These are phyloP conservation scores for Candida hungchunana DNA, from an alignment of 805 yeast species.

Conservation along the genomic window DNA sequence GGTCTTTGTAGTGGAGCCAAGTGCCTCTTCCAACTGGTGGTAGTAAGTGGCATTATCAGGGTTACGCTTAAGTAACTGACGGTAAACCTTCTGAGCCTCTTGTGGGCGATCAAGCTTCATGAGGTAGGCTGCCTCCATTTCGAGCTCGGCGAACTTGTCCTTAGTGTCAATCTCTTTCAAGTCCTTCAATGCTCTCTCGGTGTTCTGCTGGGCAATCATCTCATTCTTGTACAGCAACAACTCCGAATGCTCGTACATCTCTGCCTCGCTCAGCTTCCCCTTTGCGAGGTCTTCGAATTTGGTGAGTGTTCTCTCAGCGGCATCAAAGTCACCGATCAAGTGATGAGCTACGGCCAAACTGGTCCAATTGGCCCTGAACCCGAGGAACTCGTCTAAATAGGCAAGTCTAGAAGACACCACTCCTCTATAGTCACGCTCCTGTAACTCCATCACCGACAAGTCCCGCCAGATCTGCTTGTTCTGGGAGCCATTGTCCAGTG, in stretches of 20 bases:
- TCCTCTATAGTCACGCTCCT: slow-evolving; percentile 66
- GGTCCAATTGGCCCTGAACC: slow-evolving; percentile 89
- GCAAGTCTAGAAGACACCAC: slow-evolving; percentile 60
- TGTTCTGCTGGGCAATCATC: slow-evolving; percentile 54
- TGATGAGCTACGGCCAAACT: slow-evolving; percentile 83
- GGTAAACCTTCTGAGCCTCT: slow-evolving; percentile 66
- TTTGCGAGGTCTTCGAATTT: slow-evolving; percentile 73
- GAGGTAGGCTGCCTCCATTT: slow-evolving; percentile 62
- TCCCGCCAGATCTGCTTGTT: slow-evolving; percentile 82
- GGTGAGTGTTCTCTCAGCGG: slow-evolving; percentile 66
- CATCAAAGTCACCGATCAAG: slow-evolving; percentile 58
- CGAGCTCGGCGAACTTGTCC: slow-evolving; percentile 60
- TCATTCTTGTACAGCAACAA: slow-evolving; percentile 68
- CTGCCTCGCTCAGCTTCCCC: slow-evolving; percentile 63
- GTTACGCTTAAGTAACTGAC: slow-evolving; percentile 73
- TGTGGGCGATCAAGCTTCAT: slow-evolving; percentile 49
- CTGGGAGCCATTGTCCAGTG: slow-evolving; percentile 71
- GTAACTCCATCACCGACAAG: slow-evolving; percentile 73
- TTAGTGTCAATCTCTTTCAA: slow-evolving; percentile 48
- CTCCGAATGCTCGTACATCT: slow-evolving; percentile 77
- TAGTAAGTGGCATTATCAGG: slow-evolving; percentile 77
- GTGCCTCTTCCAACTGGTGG: slow-evolving; percentile 56
- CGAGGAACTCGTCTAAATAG: slow-evolving; percentile 69
- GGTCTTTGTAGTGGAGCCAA: slow-evolving; percentile 47
- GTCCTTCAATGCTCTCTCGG: slow-evolving; percentile 47